Evolutionary conservation across 441 rosid genomes (phyloP), one percentile per base, ranked within the genome.

Genomic region (Melastoma candidum): DNA sequence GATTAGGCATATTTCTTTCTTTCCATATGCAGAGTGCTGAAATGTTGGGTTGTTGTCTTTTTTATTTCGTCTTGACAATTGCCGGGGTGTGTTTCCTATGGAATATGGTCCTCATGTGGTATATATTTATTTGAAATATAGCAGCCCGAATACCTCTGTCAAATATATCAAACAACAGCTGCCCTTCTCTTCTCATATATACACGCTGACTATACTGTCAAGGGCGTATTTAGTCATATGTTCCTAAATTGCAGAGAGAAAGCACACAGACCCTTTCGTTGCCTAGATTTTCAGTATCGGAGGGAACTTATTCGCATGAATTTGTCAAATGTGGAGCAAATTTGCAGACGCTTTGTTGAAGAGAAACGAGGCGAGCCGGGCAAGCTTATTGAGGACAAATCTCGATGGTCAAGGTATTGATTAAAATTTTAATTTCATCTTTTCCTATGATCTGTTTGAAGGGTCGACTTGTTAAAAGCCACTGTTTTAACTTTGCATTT

Each of bases 301-400:
- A 79, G 95, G 70, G 97, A 94, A 71, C 97, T 94, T 74, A 87
- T 83, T 74, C 80, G 99, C 67, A 95, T 94, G 44, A 87, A 94
- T 70, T 69, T 87, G 76, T 63, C 82, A 63, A 85, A 87, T 75
- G 96, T 94, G 61, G 97, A 90, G 74, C 84, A 83, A 72, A 75
- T 59, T 50, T 87, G 94, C 71, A 81, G 95, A 54, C 87, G 93
- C 48, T 87, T 82, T 77, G 77, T 94, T 64, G 97, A 90, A 67
- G 97, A 94, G 79, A 84, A 77, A 57, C 82, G 84, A 58, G 78
- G 72, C 63, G 89, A 90, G 74, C 84, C 89, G 49, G 78, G 71
- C 63, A 77, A 66, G 68, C 77, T 93, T 69, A 70, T 83, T 51
- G 96, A 84, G 58, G 96, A 93, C 82, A 86, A 84, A 73, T 74